These are phyloP conservation scores for Ogataea methylovora DNA, from an alignment of 805 yeast species.

Conservation along the genomic window DNA sequence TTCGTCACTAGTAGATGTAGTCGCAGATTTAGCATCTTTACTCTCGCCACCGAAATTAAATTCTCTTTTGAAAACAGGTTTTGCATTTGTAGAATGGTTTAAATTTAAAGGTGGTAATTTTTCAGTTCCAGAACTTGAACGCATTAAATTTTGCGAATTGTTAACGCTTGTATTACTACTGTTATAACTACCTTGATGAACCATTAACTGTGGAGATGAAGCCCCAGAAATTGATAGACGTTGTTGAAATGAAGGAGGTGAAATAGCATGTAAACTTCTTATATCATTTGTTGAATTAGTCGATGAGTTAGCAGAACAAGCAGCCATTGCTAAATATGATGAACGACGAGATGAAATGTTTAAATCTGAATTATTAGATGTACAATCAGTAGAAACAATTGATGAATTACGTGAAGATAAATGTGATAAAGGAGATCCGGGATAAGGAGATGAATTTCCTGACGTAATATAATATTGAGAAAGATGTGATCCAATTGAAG, in stretches of 20 bases:
- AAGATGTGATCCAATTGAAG: conserved; percentile 14
- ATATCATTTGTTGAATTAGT: conserved; percentile 2
- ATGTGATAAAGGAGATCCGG: conserved; percentile 23
- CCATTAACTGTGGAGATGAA: conserved; percentile 13
- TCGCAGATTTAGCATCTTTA: neutral
- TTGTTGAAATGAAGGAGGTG: conserved; percentile 16
- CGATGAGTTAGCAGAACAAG: conserved; percentile 1
- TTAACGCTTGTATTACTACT: neutral
- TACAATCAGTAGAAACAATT: conserved; percentile 21
- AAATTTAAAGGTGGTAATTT: conserved; percentile 1
- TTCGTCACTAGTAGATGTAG: conserved; percentile 2
- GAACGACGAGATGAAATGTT: conserved; percentile 21
- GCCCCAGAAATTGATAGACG: conserved; percentile 17
- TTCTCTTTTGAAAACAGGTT: conserved; percentile 18
- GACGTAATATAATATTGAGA: neutral
- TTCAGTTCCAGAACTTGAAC: neutral
- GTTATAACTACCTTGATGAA: neutral
- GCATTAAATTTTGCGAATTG: neutral
- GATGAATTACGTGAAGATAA: conserved; percentile 25
- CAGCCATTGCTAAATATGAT: conserved; percentile 8
- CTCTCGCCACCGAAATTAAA: conserved; percentile 13
- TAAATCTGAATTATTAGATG: conserved; percentile 13
- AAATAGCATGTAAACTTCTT: conserved; percentile 2
- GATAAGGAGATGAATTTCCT: conserved; percentile 12
- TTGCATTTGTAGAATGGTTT: conserved; percentile 1